Conservation (phyloP, 1,284 basidiomycete species). For the Naganishia sp. region DNA sequence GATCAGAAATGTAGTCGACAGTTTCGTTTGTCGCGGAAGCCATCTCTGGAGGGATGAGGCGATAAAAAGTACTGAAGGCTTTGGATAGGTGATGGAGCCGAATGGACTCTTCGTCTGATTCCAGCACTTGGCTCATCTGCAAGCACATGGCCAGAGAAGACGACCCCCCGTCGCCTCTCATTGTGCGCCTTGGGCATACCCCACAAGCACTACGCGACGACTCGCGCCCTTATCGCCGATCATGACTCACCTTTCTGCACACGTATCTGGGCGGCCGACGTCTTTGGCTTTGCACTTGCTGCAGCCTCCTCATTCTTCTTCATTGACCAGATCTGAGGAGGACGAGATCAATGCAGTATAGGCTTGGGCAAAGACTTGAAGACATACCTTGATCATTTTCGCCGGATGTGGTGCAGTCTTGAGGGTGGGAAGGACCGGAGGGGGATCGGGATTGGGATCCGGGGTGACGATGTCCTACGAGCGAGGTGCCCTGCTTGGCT, state of each 20-base stretch:
- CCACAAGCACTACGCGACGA: background rate
- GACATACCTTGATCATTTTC: slow-evolving; percentile 58
- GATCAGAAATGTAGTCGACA: too few relatives aligned
- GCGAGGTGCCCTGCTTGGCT: background rate
- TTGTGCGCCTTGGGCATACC: background rate
- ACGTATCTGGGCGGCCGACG: slow-evolving; percentile 92
- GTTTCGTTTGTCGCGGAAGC: too few relatives aligned
- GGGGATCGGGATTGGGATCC: background rate
- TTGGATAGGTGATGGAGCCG: too few relatives aligned
- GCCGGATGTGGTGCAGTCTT: background rate
- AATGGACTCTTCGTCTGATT: too few relatives aligned
- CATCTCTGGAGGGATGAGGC: too few relatives aligned
- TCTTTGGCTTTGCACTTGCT: slow-evolving; percentile 94
- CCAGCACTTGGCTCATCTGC: too few relatives aligned
- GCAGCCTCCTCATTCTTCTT: slow-evolving; percentile 92
- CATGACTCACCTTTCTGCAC: slow-evolving; percentile 84
- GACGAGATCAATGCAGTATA: background rate
- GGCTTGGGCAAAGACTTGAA: background rate
- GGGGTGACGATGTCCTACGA: background rate
- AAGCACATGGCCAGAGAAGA: too few relatives aligned
- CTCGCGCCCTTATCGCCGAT: background rate
- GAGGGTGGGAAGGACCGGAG: background rate
- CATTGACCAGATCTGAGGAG: slow-evolving; percentile 85
- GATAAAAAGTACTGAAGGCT: too few relatives aligned
- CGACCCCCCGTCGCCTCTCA: background rate